These are phyloP conservation scores for Mycena galericulata DNA, from an alignment of 768 basidiomycete species.

Conservation along the genomic window DNA sequence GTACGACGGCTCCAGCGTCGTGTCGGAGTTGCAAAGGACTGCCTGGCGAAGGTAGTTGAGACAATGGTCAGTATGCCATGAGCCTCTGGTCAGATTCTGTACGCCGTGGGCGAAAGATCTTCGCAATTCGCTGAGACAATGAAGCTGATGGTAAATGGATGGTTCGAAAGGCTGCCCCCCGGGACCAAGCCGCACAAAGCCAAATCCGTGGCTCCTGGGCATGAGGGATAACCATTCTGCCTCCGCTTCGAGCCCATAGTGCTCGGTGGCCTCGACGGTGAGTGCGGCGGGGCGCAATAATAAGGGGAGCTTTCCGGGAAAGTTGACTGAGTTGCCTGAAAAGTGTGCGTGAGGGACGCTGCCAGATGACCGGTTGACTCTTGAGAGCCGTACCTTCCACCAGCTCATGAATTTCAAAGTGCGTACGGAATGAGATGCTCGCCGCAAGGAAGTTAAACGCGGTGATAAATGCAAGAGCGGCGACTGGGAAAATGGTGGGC, in stretches of 20 bases:
- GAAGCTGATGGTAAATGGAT: constrained; percentile 54
- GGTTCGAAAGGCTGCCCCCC: constrained; percentile 48
- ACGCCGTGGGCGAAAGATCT: constrained; percentile 4
- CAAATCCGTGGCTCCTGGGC: constrained; percentile 20
- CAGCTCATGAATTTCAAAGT: too few relatives aligned
- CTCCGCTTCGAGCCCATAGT: constrained; percentile 4
- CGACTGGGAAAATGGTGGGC: too few relatives aligned
- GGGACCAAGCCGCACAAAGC: constrained; percentile 50
- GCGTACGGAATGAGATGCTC: too few relatives aligned
- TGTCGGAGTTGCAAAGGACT: constrained; percentile 36
- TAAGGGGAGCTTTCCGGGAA: too few relatives aligned
- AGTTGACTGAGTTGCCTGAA: too few relatives aligned
- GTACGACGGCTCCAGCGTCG: constrained; percentile 35
- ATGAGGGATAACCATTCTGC: constrained; percentile 1
- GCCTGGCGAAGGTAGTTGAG: constrained; percentile 36
- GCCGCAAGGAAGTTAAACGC: too few relatives aligned
- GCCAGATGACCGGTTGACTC: too few relatives aligned
- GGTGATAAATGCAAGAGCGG: too few relatives aligned
- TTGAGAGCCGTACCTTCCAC: too few relatives aligned
- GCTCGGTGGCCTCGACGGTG: neutral
- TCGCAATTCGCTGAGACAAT: constrained; percentile 51
- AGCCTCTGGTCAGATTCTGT: neutral
- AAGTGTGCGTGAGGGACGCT: too few relatives aligned
- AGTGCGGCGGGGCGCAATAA: neutral
- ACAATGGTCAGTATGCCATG: constrained; percentile 34